phyloP scores from a whole-genome alignment of 495 filamentous ascomycete genomes.

The Stereocaulon alpinum region DNA sequence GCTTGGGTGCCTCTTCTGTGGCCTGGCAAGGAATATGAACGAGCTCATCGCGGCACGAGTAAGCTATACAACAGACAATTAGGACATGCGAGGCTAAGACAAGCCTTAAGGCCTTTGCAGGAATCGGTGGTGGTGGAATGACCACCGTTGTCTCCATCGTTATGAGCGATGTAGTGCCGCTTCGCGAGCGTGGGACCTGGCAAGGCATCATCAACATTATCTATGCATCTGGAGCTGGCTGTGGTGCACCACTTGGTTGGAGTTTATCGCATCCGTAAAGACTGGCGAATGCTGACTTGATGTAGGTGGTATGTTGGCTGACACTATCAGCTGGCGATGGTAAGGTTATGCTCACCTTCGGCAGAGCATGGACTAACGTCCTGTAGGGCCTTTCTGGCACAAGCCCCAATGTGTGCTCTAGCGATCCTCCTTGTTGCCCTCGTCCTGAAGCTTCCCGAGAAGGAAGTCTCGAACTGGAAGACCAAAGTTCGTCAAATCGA shows the following conservation, averaged over 20 bases:
- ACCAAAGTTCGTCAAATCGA: constrained; percentile 64
- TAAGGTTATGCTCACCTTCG: constrained; percentile 25
- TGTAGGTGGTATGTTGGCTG: constrained; percentile 55
- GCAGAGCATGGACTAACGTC: not conserved
- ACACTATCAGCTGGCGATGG: constrained; percentile 78
- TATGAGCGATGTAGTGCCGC: constrained; percentile 63
- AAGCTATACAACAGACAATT: constrained; percentile 15
- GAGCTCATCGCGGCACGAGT: constrained; percentile 41
- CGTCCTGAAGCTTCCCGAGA: constrained; percentile 49
- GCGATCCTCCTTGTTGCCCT: constrained; percentile 56
- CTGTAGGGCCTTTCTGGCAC: constrained; percentile 56
- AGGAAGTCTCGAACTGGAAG: constrained; percentile 47
- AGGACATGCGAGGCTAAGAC: constrained; percentile 1
- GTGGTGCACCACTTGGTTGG: constrained; percentile 60
- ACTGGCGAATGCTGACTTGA: not conserved
- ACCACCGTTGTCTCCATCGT: constrained; percentile 70
- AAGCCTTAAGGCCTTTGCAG: constrained; percentile 41
- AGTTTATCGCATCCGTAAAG: constrained; percentile 3
- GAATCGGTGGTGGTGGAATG: constrained; percentile 81
- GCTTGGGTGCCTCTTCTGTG: constrained; percentile 22
- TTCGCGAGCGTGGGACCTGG: constrained; percentile 69
- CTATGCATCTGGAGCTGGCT: constrained; percentile 57
- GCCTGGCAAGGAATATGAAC: constrained; percentile 22
- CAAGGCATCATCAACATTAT: constrained; percentile 79
- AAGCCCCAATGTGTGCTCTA: constrained; percentile 58